Base-by-base conservation (phyloP, 169 alveolate genomes). In the Theileria orientalis region DNA sequence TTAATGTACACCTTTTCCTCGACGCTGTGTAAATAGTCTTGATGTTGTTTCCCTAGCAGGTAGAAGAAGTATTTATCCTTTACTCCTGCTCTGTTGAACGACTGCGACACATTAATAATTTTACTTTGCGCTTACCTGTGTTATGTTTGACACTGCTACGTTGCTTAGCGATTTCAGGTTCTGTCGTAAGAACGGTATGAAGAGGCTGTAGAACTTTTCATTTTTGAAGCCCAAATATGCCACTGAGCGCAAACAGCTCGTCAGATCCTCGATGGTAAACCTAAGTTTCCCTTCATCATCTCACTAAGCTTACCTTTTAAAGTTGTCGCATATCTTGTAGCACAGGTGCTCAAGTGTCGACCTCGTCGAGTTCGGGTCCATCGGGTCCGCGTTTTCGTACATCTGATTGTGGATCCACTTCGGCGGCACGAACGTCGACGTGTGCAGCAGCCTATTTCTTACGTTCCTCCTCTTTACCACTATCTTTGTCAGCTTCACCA, bases 31-130 rank as follows among this genome's bases (percentile, higher is more conserved):
- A 82, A 33, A 30, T 74, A 40, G 13, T 64, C 35, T 63, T 82
- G 85, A 32, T 74, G 84, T 68, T 68, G 89, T 46, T 66, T 63
- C 19, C 85, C 89, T 69, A 82, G 74, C 0, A 73, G 77, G 42
- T 72, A 69, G 32, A 82, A 82, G 30, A 82, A 52, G 69, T 67
- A 77, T 21, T 68, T 66, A 54, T 82, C 85, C 68, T 44, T 72
- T n/a, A 82, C 29, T 3, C 41, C 27, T 23, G 42, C 85, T 52
- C 73, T 82, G 70, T 44, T 82, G 5, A 73, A 54, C 0, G 89
- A 68, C 87, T 79, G 64, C 29, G 41, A 21, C 0, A 0, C 21
- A 27, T 27, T 13, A 56, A 32, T 5, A 2, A 25, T 21, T 0
- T 29, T 1, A 6, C n/a, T n/a, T n/a, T 11, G n/a, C 2, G 44